Conservation (phyloP, 495 filamentous ascomycete genomes). For the Penicillium paradoxum region DNA sequence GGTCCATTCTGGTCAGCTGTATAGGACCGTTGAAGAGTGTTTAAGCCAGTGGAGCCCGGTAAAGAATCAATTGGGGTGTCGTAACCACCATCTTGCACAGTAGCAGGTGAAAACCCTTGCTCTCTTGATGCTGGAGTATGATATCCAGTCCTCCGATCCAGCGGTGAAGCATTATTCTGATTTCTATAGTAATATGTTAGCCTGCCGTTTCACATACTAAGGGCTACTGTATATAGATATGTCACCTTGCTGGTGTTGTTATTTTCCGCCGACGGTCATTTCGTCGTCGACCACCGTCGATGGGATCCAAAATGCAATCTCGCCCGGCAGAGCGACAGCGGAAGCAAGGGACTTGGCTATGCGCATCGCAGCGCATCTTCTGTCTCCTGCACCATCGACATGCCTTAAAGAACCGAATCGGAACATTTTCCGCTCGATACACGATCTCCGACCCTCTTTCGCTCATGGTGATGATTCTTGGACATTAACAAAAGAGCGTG, state of each 20-base stretch:
- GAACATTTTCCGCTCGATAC: slow-evolving; percentile 32
- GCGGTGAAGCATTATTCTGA: slow-evolving; percentile 21
- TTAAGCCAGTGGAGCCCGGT: slow-evolving; percentile 18
- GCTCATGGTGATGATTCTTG: slow-evolving; percentile 12
- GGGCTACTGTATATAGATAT: neutral
- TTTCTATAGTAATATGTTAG: slow-evolving; percentile 18
- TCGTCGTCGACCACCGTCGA: slow-evolving; percentile 27
- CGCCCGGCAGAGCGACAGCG: slow-evolving; percentile 36
- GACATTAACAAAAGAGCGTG: neutral
- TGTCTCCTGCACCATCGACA: slow-evolving; percentile 40
- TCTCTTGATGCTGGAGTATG: slow-evolving; percentile 29
- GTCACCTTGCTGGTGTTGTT: slow-evolving; percentile 24
- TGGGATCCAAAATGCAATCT: slow-evolving; percentile 39
- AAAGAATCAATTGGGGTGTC: slow-evolving; percentile 28
- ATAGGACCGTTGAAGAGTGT: slow-evolving; percentile 22
- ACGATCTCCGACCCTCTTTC: slow-evolving; percentile 33
- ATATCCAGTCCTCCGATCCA: slow-evolving; percentile 23
- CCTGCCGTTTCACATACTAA: neutral
- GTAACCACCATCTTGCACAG: slow-evolving; percentile 21
- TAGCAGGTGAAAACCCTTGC: slow-evolving; percentile 28
- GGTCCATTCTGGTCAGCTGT: slow-evolving; percentile 26
- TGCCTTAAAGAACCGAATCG: slow-evolving; percentile 39
- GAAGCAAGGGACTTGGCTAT: slow-evolving; percentile 38
- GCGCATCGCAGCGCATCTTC: slow-evolving; percentile 44
- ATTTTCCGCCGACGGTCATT: slow-evolving; percentile 26